Evolutionary conservation across 2,329 filamentous ascomycete genomes (phyloP), one percentile per base, ranked within the genome.

Genomic region (Neodidymelliopsis sp.): DNA sequence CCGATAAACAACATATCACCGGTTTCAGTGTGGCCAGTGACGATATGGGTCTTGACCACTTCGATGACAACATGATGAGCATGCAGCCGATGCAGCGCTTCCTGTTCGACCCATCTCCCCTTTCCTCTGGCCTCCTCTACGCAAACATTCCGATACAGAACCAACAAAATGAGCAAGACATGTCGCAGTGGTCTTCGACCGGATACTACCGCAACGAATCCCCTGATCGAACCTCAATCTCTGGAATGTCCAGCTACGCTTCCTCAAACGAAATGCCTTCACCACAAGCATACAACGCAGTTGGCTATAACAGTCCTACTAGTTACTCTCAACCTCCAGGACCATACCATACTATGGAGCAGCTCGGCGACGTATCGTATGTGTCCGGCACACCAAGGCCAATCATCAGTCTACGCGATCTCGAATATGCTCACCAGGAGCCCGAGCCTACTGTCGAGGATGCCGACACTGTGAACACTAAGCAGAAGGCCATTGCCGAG

Each of bases 31-130:
- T 56, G 19, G 54, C 59, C 16, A n/a, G n/a, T n/a, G 58, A 62
- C 9, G 54, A 61, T 12, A 37, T 51, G n/a, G 60, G 61, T 31
- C 40, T 62, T 33, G 55, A 60, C 19, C 30, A 50, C 3, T 46
- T 55, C 13, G 58, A 57, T 25, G 53, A 63, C 35, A 57, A 55
- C 9, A 54, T 53, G 39, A 56, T 67, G 28, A 65, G 49, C 42
- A 60, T 65, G 56, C 60, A 57, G 34, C 57, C 57, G 22, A 65
- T 73, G 64, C 65, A 72, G 37, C 70, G 71, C 18, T 74, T 67
- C 45, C 60, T 74, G 47, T 44, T 54, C 28, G 69, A 72, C 27
- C 49, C 54, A 13, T 60, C 60, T 22, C 66, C 68, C 6, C 59
- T 69, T 16, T 41, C 60, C 15, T 37, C 48, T 4, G 62, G 61